A percentile compares a stretch with the other conserved stretches of the same genome.
These are phyloP conservation scores for Tuber magnatum DNA, from an alignment of 495 filamentous ascomycete species.

Conservation along the genomic window DNA sequence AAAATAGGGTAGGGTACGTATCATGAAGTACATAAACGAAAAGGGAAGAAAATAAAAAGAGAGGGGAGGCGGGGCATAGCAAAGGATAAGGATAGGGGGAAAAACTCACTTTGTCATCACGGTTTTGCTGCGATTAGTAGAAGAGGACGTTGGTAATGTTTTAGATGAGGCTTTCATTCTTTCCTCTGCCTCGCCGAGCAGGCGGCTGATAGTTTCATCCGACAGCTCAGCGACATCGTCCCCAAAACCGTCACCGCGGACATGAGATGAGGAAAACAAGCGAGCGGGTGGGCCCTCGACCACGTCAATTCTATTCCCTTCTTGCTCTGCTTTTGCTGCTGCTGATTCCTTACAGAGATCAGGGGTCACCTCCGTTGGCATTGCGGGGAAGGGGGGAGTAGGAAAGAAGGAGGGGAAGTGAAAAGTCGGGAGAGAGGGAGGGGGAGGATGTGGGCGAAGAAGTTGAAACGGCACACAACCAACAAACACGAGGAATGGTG, in stretches of 20 bases:
- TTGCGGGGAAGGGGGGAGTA: constrained; percentile 30
- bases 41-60: constrained; percentile 18
- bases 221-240: constrained; percentile 50
- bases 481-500: constrained; percentile 23
- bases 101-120: constrained; percentile 32
- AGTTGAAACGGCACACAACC: constrained; percentile 23
- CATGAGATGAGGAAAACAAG: constrained; percentile 22
- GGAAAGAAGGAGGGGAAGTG: neutral
- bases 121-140: constrained; percentile 27
- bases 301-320: constrained; percentile 37
- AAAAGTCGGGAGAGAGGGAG: neutral
- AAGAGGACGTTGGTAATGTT: constrained; percentile 24
- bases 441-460: neutral
- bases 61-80: constrained; percentile 14
- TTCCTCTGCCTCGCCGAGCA: constrained; percentile 59
- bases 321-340: constrained; percentile 22
- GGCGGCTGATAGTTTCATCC: constrained; percentile 55
- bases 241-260: constrained; percentile 26
- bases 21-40: neutral
- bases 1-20: neutral
- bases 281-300: constrained; percentile 26
- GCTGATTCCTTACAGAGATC: constrained; percentile 32
- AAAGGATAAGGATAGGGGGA: constrained; percentile 13
- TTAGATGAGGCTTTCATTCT: constrained; percentile 46
- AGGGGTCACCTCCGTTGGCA: constrained; percentile 34